phyloP scores from a whole-genome alignment of 2,329 filamentous ascomycete species.

The Fusarium ramigenum region DNA sequence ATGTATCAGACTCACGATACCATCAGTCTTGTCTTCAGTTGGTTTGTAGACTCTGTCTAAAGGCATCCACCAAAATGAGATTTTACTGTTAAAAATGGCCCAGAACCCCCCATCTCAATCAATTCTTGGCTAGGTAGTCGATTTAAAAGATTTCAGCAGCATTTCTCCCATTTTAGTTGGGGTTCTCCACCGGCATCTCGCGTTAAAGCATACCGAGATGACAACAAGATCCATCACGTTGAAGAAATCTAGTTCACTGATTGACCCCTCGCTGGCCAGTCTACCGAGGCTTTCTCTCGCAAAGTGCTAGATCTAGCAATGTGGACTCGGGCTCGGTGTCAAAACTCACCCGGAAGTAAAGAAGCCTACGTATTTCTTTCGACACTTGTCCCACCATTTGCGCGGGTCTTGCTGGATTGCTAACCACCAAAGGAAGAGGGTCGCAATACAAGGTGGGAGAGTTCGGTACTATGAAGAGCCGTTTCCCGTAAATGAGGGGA shows the following conservation, averaged over 20 bases:
- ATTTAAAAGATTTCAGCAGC: neutral
- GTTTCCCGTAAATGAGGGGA: constrained; percentile 30
- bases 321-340: constrained; percentile 10
- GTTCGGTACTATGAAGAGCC: constrained; percentile 35
- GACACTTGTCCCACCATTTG: constrained; percentile 26
- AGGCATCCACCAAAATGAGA: neutral
- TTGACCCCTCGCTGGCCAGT: constrained; percentile 7
- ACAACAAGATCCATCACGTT: constrained; percentile 4
- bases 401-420: constrained; percentile 33
- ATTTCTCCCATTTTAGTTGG: constrained; percentile 1
- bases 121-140: neutral
- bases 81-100: neutral
- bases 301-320: constrained; percentile 1
- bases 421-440: constrained; percentile 15
- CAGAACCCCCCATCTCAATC: neutral
- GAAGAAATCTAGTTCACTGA: constrained; percentile 10
- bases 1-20: constrained; percentile 1
- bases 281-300: neutral
- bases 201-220: constrained; percentile 39
- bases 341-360: constrained; percentile 1
- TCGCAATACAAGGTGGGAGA: constrained; percentile 4
- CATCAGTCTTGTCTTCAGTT: neutral
- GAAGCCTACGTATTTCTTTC: neutral
- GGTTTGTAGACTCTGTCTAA: neutral
- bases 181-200: constrained; percentile 38